Evolutionary conservation across 73 alveolate genomes (phyloP), one percentile per base, ranked within the genome.

Genomic region (Paramecium bursaria): DNA sequence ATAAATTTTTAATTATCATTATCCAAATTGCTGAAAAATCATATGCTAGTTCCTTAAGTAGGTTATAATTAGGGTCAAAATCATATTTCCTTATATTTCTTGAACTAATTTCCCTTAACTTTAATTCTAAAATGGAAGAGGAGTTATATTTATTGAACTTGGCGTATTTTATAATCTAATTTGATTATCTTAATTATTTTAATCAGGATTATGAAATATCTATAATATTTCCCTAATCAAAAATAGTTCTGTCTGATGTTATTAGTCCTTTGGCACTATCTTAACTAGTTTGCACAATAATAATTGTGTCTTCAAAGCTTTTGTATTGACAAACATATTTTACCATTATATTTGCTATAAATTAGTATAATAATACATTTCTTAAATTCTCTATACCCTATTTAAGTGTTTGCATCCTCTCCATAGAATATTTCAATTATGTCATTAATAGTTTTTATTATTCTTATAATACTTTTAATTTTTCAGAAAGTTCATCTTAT

Each of bases 381-480:
- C 33, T 42, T 9, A 67, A 25, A 25, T 67, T 6, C 0, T 21
- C 11, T 39, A 67, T 67, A 21, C 82, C 3, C 19, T 39, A 47
- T 39, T 67, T 67, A 2, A 67, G 60, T 67, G 33, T 21, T 19
- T 19, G 33, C 44, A 39, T 10, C 11, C 33, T 15, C 13, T 67
- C 50, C 0, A 67, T 67, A 39, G 33, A 23, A 14, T 67, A 53
- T 25, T 67, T 67, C 27, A 67, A 67, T 39, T 42, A 25, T 11
- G 35, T 33, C 22, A 39, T 21, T 13, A 67, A 39, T 67, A 39
- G 44, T 30, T 67, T 67, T 67, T 67, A 42, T 47, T 67, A 42
- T 21, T 33, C 44, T 42, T 67, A 46, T 19, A 67, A 47, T 25
- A 39, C 53, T 17, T 67, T 67, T 14, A 67, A 42, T 1, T 53